Base-by-base conservation (phyloP, 2,329 filamentous ascomycete genomes). In the Colletotrichum sp. region DNA sequence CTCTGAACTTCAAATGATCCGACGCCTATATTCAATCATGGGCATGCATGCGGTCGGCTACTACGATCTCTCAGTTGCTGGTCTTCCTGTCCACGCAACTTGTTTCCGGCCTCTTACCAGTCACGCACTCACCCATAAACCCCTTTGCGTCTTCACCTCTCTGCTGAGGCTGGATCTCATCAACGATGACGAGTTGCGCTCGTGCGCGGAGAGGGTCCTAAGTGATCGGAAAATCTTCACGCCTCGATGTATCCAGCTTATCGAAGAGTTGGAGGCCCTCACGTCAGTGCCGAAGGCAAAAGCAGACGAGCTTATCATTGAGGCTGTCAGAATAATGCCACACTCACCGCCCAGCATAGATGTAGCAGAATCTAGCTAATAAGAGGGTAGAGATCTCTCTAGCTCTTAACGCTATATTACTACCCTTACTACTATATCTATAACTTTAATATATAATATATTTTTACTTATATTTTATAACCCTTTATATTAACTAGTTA, bases 41-140 rank as follows among this genome's bases (percentile, higher is more conserved):
- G 87, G 85, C 8, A 86, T 90, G 84, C 78, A 85, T 25, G 84
- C 89, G 0, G 87, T 90, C 0, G 88, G 88, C 1, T 90, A 90
- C 78, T 90, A 90, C 76, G 88, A 90, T 71, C 83, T 90, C 0
- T 84, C 84, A 2, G 78, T 84, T 0, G 88, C 86, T 3, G 85
- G 85, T 0, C 82, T 90, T 16, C 89, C 88, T 0, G 84, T 90
- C 79, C 88, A 90, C 67, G 88, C 88, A 2, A 90, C 88, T 0
- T 87, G 85, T 6, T 90, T 90, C 75, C 85, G 89, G 3, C 87
- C 88, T 1, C 80, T 80, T 0, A 81, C 78, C 6, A 66, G 75
- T 1, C 78, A 80, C 3, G 81, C 86, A 0, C 80, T 90, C 8
- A 72, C 78, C 3, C 78, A 78, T 25, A 86, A 89, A 73, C 88